A percentile compares a stretch with the other conserved stretches of the same genome.
phyloP scores from a whole-genome alignment of 2,329 filamentous ascomycete genomes.

The Exserohilum rostratum region DNA sequence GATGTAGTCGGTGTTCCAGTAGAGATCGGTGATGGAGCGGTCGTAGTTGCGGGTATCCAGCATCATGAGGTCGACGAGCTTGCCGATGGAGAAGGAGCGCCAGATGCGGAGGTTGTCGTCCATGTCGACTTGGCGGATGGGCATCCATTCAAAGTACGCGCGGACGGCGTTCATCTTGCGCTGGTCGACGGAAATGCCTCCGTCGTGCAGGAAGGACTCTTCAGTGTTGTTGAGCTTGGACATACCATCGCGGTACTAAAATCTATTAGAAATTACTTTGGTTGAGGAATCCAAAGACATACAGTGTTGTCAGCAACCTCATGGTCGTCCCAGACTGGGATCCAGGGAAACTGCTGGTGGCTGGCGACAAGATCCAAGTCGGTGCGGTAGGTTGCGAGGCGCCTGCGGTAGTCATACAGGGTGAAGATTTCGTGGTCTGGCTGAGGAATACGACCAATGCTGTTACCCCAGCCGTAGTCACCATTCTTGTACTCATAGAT shows the following conservation, averaged over 20 bases:
- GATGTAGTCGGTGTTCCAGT: constrained; percentile 68
- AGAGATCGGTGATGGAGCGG: constrained; percentile 52
- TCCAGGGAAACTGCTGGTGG: constrained; percentile 52
- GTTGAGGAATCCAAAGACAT: background rate
- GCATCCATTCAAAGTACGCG: constrained; percentile 56
- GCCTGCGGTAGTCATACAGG: constrained; percentile 53
- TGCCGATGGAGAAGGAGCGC: constrained; percentile 51
- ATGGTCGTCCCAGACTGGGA: constrained; percentile 55
- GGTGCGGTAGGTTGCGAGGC: constrained; percentile 50
- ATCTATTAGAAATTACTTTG: background rate
- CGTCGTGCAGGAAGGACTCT: constrained; percentile 48
- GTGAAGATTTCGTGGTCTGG: constrained; percentile 49
- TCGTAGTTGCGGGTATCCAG: constrained; percentile 53
- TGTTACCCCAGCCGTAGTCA: constrained; percentile 45
- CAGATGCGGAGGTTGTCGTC: constrained; percentile 52
- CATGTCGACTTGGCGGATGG: constrained; percentile 52
- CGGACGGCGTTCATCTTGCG: constrained; percentile 56
- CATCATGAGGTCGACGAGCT: constrained; percentile 52
- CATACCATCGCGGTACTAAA: constrained; percentile 47
- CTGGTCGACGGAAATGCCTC: constrained; percentile 51
- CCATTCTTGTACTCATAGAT: constrained; percentile 52
- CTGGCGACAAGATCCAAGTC: constrained; percentile 49
- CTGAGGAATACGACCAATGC: constrained; percentile 37
- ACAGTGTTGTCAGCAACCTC: constrained; percentile 50
- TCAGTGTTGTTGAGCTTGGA: constrained; percentile 53